Conservation (phyloP, 2,329 filamentous ascomycete species). For the Beauveria australis region DNA sequence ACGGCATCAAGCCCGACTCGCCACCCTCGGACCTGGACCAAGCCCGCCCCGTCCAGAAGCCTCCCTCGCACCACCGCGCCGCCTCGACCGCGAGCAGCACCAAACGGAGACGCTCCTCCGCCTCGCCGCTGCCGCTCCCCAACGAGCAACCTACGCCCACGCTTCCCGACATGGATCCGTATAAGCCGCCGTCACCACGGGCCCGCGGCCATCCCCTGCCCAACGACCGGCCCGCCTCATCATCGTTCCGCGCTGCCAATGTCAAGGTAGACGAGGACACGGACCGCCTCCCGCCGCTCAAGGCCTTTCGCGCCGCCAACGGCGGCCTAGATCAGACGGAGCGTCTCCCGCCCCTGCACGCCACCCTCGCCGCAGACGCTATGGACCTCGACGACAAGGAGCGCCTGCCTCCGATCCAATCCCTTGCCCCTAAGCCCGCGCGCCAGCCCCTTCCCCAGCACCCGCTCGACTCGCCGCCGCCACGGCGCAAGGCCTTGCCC, state of each 20-base stretch:
- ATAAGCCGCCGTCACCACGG: constrained; percentile 1
- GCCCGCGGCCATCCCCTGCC: constrained; percentile 3
- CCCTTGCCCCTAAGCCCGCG: neutral
- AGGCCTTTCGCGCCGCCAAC: neutral
- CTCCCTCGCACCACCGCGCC: constrained; percentile 4
- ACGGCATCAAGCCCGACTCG: constrained; percentile 1
- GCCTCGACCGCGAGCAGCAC: neutral
- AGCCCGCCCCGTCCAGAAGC: neutral
- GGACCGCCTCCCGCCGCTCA: constrained; percentile 7
- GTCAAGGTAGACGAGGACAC: neutral
- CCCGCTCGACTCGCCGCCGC: neutral
- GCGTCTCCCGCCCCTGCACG: constrained; percentile 4
- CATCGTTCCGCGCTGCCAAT: constrained; percentile 5
- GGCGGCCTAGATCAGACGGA: neutral
- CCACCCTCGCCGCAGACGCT: constrained; percentile 1
- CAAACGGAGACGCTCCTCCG: constrained; percentile 1
- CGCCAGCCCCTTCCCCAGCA: constrained; percentile 3
- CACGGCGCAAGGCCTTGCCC: neutral
- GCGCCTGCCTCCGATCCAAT: constrained; percentile 3
- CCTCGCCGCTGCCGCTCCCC: constrained; percentile 2
- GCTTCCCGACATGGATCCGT: neutral
- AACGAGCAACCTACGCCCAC: neutral
- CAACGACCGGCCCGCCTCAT: neutral
- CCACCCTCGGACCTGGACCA: constrained; percentile 1
- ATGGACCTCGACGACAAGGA: constrained; percentile 10